These are phyloP conservation scores for Colletotrichum falcatum DNA, from an alignment of 2,329 filamentous ascomycete genomes.

Conservation along the genomic window DNA sequence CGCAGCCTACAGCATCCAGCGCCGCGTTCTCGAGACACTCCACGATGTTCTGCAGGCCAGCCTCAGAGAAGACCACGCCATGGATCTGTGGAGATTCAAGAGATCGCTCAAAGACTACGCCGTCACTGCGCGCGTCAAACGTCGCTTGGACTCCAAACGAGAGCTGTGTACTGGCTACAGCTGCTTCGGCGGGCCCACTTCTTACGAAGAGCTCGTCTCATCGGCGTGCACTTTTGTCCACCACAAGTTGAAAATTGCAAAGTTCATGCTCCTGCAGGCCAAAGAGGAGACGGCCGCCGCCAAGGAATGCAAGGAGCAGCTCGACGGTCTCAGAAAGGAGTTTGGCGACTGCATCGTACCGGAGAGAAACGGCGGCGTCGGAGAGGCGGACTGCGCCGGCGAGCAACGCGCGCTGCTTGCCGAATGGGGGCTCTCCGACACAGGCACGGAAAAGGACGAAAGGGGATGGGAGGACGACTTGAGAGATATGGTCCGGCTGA, in stretches of 20 bases:
- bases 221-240: not conserved
- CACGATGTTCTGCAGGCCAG: not conserved
- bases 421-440: not conserved
- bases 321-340: not conserved
- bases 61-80: not conserved
- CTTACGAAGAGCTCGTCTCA: not conserved
- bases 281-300: not conserved
- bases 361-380: not conserved
- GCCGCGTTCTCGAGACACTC: constrained; percentile 2
- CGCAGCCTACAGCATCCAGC: not conserved
- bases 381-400: not conserved
- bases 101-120: not conserved
- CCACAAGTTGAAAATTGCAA: not conserved
- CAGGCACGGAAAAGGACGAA: too few relatives aligned
- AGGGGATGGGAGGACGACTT: not conserved
- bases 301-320: not conserved
- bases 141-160: not conserved
- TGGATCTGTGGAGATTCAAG: not conserved
- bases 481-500: not conserved
- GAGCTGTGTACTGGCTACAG: too few relatives aligned
- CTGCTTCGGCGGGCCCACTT: too few relatives aligned
- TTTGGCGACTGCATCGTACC: not conserved
- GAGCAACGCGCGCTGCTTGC: not conserved
- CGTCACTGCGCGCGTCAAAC: not conserved
- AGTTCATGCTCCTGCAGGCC: not conserved